Base-by-base conservation (phyloP, 768 basidiomycete genomes). In the Suillus weaverae region DNA sequence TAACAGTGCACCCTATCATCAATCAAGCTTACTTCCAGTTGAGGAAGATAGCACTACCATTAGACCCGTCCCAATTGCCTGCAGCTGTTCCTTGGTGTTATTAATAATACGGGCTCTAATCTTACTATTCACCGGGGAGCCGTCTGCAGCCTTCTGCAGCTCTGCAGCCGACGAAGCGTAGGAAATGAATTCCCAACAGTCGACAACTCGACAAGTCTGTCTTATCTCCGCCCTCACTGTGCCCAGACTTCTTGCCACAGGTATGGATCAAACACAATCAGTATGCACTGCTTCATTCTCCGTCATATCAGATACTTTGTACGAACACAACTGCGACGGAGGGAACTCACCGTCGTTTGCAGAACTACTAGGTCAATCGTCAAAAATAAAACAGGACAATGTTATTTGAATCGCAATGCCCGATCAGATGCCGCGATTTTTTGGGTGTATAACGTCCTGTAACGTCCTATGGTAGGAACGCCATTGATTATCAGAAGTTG, bases 241-340 rank as follows among this genome's bases (percentile, higher is more conserved):
- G 36, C 56, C 56, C 36, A 57, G 4, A 38, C 14, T 16, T n/a
- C 54, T 56, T 57, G 36, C 9, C 36, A 57, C 36, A 20, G 1
- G 5, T 26, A 39, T 41, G 26, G 10, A 59, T 59, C 57, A 59
- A 41, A 59, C 57, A 26, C 26, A 20, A 59, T 59, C 57, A 59
- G 18, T 18, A 51, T 32, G 32, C 33, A 30, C 57, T 20, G 57
- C 57, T 38, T 30, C 56, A 22, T 4, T 36, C 13, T 36, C 26
- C 50, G 16, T 51, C 14, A 26, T 16, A 59, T 59, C 57, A 41
- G 39, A 41, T 41, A 30, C 10, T 16, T 36, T 22, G 22, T 39
- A 32, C 57, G 57, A 41, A 10, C 13, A 6, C 38, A 2, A 39
- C 26, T 1, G 22, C 8, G 8, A 55, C 54, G 33, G 33, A 56